Evolutionary conservation across 768 basidiomycete genomes (phyloP).

Genomic region (Crassisporium funariophilum): DNA sequence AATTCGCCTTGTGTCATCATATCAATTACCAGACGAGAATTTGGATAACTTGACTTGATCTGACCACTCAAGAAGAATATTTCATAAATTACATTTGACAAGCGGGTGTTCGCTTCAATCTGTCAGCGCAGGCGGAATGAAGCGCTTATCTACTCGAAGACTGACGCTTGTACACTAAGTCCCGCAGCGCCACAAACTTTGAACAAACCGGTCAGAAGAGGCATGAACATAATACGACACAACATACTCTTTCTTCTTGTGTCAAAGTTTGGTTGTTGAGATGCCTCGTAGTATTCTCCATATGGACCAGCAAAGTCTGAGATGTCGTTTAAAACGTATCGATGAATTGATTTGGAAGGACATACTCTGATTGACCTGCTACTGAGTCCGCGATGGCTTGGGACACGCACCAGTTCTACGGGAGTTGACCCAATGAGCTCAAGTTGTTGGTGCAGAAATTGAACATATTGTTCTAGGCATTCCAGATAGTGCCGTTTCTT

Average conservation of each 20-base stretch:
- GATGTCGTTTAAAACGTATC: neutral
- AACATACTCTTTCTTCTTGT: constrained; percentile 58
- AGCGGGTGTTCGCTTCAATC: no score
- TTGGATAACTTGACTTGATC: no score
- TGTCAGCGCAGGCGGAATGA: no score
- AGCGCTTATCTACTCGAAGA: neutral
- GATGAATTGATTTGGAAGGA: constrained; percentile 4
- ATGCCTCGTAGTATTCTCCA: constrained; percentile 57
- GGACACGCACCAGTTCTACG: constrained; percentile 49
- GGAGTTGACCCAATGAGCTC: constrained; percentile 50
- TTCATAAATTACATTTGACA: no score
- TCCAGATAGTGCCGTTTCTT: constrained; percentile 77
- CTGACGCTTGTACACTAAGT: constrained; percentile 11
- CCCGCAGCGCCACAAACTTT: constrained; percentile 20
- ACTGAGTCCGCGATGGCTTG: constrained; percentile 54
- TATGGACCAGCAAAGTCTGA: constrained; percentile 71
- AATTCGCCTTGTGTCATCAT: no score
- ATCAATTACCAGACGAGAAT: no score
- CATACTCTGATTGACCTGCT: constrained; percentile 66
- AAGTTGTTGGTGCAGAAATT: constrained; percentile 65
- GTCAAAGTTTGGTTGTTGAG: constrained; percentile 50
- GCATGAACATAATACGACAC: constrained; percentile 5
- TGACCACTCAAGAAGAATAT: no score
- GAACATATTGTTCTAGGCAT: constrained; percentile 70
- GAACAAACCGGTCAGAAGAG: neutral